phyloP scores from a whole-genome alignment of 2,329 filamentous ascomycete genomes.

The Trichophyton rubrum region DNA sequence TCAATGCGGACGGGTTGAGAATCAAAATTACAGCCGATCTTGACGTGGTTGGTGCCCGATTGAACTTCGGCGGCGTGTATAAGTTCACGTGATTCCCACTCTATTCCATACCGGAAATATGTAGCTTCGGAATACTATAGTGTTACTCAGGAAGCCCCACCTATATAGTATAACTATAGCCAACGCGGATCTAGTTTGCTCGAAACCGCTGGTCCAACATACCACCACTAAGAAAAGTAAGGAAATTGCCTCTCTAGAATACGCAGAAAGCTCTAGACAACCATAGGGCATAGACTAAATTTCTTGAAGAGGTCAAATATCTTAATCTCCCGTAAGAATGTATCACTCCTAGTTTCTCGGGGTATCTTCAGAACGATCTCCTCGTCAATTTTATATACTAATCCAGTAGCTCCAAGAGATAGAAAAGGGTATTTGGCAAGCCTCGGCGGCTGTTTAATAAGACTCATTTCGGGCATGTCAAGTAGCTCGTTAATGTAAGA shows the following conservation, averaged over 20 bases:
- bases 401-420: neutral
- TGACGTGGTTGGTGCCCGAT: no score
- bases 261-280: constrained; percentile 10
- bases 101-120: no score
- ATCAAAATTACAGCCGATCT: no score
- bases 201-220: constrained; percentile 6
- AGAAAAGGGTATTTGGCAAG: neutral
- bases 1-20: no score
- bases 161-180: no score
- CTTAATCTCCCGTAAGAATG: constrained; percentile 3
- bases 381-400: neutral
- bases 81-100: no score
- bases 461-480: neutral
- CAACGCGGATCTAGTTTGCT: constrained; percentile 4
- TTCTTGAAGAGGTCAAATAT: constrained; percentile 9
- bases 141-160: no score
- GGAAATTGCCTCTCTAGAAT: constrained; percentile 7
- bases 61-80: no score
- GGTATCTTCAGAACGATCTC: neutral
- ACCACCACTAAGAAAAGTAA: constrained; percentile 5
- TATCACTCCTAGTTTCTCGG: neutral
- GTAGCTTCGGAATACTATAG: no score
- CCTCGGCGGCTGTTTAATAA: neutral
- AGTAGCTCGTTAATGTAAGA: neutral
- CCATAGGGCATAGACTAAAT: constrained; percentile 7